Conservation (phyloP, 225 moss, liverwort and hornwort species). For the Marchantia paleacea region DNA sequence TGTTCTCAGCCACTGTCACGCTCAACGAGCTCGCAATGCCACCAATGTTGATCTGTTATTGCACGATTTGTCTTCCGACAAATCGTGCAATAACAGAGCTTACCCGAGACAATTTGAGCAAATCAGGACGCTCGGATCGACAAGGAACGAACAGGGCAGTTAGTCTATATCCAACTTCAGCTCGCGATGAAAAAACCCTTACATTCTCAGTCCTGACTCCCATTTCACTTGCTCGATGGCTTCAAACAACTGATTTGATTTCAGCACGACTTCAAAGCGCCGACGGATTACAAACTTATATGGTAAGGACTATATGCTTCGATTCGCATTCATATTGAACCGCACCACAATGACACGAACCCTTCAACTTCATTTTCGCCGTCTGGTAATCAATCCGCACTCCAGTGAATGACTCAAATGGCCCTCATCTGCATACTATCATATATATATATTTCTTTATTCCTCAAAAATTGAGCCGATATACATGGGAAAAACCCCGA, state of each 20-base stretch:
- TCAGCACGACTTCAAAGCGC: no score
- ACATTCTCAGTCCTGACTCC: neutral
- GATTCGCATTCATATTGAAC: conserved; percentile 20
- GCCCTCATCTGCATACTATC: no score
- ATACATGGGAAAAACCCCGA: no score
- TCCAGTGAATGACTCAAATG: no score
- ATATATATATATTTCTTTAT: no score
- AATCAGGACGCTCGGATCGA: neutral
- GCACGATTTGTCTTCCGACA: conserved; percentile 22
- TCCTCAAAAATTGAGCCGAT: no score
- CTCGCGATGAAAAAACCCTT: no score
- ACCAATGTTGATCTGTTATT: conserved; percentile 21
- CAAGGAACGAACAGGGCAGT: neutral
- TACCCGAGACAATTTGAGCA: neutral
- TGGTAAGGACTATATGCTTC: conserved; percentile 22
- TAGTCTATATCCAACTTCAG: neutral
- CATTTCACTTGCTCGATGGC: no score
- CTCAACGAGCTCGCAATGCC: conserved; percentile 12
- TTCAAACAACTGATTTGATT: no score
- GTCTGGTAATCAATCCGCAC: no score
- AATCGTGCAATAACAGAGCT: conserved; percentile 27
- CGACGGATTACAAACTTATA: neutral
- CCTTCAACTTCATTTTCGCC: conserved; percentile 15
- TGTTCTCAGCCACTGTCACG: conserved; percentile 20
- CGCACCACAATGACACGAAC: conserved; percentile 30